Conservation (phyloP, 768 basidiomycete genomes). For the Auriscalpium vulgare region DNA sequence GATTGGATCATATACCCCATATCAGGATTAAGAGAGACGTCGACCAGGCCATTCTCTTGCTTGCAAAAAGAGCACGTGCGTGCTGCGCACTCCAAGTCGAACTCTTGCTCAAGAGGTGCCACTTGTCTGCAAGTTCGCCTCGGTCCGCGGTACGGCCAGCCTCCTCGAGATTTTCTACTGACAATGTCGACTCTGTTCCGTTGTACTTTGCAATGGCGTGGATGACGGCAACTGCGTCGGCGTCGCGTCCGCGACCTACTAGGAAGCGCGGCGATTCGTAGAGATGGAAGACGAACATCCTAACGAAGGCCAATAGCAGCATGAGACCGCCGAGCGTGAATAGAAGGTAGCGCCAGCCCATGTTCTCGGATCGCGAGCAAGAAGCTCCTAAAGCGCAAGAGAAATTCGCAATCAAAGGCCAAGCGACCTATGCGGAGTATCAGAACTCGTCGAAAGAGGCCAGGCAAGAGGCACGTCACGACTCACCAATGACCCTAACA, state of each 20-base stretch:
- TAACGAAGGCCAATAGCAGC: slow-evolving; percentile 43
- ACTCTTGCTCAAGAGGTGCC: slow-evolving; percentile 30
- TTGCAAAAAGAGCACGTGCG: slow-evolving; percentile 55
- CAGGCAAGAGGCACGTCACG: slow-evolving; percentile 6
- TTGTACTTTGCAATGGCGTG: slow-evolving; percentile 45
- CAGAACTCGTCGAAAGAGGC: background rate
- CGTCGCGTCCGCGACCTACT: slow-evolving; percentile 44
- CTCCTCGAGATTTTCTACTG: slow-evolving; percentile 35
- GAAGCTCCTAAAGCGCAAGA: slow-evolving; percentile 33
- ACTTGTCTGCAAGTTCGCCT: slow-evolving; percentile 10
- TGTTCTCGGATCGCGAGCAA: slow-evolving; percentile 40
- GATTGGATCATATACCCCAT: slow-evolving; percentile 24
- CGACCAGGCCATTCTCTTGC: slow-evolving; percentile 54
- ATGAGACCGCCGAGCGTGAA: slow-evolving; percentile 46
- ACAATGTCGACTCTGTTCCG: slow-evolving; percentile 32
- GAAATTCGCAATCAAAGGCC: slow-evolving; percentile 50
- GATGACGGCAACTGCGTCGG: slow-evolving; percentile 40
- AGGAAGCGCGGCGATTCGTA: slow-evolving; percentile 54
- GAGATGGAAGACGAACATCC: slow-evolving; percentile 45
- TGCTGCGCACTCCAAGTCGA: slow-evolving; percentile 34
- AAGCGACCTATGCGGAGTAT: slow-evolving; percentile 34
- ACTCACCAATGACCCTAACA: slow-evolving; percentile 42
- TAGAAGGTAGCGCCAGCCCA: slow-evolving; percentile 59
- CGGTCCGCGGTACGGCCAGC: slow-evolving; percentile 18
- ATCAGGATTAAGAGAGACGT: slow-evolving; percentile 48